Evolutionary conservation across 345 rosid genomes (phyloP), one percentile per base, ranked within the genome.

Genomic region (Rubroshorea leprosula): DNA sequence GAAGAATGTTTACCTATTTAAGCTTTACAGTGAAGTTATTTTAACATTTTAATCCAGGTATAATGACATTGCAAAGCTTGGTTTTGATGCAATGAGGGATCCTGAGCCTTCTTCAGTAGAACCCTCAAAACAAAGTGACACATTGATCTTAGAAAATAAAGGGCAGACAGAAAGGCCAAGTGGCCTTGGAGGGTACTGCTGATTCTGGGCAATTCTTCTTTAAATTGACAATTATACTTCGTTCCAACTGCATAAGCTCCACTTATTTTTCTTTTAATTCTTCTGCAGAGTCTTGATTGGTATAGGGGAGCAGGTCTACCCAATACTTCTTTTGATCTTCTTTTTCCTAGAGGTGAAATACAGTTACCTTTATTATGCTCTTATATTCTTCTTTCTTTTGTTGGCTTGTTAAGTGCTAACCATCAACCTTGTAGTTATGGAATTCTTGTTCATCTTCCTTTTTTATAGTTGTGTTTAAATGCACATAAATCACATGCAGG

Each of bases 291-390:
- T 80, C 52, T 74, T 93, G 87, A 81, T 87, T 18, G 88, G 74
- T 61, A 83, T 89, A 49, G 90, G 94, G 52, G 97, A 87, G 77
- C 97, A 87, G 69, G 84, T 85, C 64, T 89, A 87, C 55, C 87
- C 96, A 14, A 39, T 83, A 64, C 76, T 93, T 64, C 99, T 93
- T 51, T 69, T 85, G 69, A 85, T 74, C 63, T 78, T 89, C 70
- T 93, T 85, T 64, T 83, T 87, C 55, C 51, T 85, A 7, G 90
- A 93, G 99, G 99, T 93, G 72, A 68, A 47, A 44, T 23, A 20
- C 49, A 16, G 11, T 6, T 59, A 15, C 26, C 53, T 18, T 10
- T 23, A 17, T 18, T n/a, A n/a, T n/a, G 41, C 57, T 44, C 35
- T 44, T 44, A 44, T 15, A 44, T 5, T 8, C 25, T 27, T 26